phyloP scores from a whole-genome alignment of 208 protist genomes.

The Phytomonas serpens region DNA sequence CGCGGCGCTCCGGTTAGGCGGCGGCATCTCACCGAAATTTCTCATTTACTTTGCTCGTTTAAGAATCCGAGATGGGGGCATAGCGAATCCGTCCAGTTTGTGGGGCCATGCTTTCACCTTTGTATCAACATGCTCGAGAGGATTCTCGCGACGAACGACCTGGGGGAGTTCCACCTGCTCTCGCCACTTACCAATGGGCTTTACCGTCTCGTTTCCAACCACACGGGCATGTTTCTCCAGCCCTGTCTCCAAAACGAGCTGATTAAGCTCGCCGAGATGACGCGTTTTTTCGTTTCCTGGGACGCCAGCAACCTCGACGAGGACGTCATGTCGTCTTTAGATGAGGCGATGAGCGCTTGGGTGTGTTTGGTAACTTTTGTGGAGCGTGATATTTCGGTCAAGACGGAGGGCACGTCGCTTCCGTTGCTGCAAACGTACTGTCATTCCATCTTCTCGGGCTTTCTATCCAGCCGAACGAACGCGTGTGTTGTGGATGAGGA shows the following conservation, averaged over 20 bases:
- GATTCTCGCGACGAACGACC: slow-evolving; percentile 9
- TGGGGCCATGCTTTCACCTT: slow-evolving; percentile 18
- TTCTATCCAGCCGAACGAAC: slow-evolving; percentile 19
- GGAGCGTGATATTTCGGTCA: background rate
- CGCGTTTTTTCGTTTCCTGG: slow-evolving; percentile 26
- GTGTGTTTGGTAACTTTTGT: background rate
- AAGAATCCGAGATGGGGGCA: slow-evolving; percentile 22
- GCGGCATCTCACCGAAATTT: slow-evolving; percentile 25
- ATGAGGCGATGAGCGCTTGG: slow-evolving; percentile 60
- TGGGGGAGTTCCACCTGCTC: slow-evolving; percentile 21
- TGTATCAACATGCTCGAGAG: slow-evolving; percentile 30
- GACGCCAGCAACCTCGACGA: slow-evolving; percentile 39
- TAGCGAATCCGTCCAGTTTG: slow-evolving; percentile 17
- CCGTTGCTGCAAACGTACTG: slow-evolving; percentile 9
- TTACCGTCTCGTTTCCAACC: slow-evolving; percentile 33
- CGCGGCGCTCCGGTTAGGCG: slow-evolving; percentile 17
- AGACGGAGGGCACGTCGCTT: background rate
- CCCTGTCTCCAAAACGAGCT: slow-evolving; percentile 11
- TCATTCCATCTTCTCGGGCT: slow-evolving; percentile 22
- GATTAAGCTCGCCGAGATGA: slow-evolving; percentile 19
- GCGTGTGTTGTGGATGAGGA: slow-evolving; percentile 30
- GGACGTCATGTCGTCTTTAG: slow-evolving; percentile 54
- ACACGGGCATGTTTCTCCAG: slow-evolving; percentile 23
- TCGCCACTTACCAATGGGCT: slow-evolving; percentile 27
- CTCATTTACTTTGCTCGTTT: slow-evolving; percentile 34